Conservation (phyloP, 768 basidiomycete genomes). For the Leccinum aurantiacum region DNA sequence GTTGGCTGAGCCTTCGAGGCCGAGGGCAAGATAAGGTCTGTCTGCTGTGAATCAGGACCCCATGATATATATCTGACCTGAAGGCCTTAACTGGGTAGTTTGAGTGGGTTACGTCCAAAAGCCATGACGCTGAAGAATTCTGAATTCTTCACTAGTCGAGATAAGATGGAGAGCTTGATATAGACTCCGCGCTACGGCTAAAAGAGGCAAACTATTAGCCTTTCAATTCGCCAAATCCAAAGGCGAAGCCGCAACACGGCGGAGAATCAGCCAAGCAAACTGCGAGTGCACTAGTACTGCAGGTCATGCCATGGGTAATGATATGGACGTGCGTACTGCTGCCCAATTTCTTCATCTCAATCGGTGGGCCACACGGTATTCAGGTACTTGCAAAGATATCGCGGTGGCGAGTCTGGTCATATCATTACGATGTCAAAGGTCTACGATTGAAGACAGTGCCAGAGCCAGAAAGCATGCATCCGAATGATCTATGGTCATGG, state of each 20-base stretch:
- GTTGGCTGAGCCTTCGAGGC: conserved; percentile 97
- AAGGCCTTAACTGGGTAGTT: conserved; percentile 33
- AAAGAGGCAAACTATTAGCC: no score
- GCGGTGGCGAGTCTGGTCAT: not conserved
- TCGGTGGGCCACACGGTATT: not conserved
- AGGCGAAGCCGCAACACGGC: no score
- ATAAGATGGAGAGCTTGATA: not conserved
- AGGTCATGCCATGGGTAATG: not conserved
- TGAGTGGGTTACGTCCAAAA: conserved; percentile 24
- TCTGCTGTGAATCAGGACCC: conserved; percentile 40
- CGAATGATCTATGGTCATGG: conserved; percentile 27
- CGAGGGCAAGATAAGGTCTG: conserved; percentile 79
- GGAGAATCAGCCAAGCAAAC: not conserved
- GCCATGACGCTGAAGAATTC: conserved; percentile 22
- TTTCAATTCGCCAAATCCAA: no score
- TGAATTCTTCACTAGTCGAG: not conserved
- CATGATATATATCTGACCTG: conserved; percentile 13
- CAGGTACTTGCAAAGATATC: not conserved
- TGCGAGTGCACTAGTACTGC: not conserved
- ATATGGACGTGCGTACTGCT: no score
- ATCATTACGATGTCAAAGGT: conserved; percentile 5
- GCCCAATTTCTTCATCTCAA: not conserved
- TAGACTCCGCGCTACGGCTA: no score
- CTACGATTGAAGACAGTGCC: conserved; percentile 4
- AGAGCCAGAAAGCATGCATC: conserved; percentile 16